phyloP scores from a whole-genome alignment of 2,329 filamentous ascomycete genomes.

The Sphaerulina populicola region DNA sequence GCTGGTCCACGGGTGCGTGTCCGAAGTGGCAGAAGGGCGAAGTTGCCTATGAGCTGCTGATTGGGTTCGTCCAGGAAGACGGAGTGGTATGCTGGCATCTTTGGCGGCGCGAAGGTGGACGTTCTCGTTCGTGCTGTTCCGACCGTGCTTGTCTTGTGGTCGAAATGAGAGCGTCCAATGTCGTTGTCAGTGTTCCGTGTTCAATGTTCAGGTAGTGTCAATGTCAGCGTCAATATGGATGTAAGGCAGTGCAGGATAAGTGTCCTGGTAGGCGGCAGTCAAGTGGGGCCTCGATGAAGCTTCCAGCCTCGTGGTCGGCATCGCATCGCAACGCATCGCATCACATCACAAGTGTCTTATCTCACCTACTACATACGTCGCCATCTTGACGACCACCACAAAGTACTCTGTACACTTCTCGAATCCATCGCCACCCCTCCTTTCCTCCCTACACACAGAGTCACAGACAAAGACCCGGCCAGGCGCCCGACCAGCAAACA shows the following conservation, averaged over 20 bases:
- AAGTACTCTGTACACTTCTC: background rate
- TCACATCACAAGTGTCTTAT: background rate
- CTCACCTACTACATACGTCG: background rate
- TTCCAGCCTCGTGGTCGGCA: too few relatives aligned
- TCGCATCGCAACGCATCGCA: background rate
- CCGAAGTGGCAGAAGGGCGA: conserved; percentile 86
- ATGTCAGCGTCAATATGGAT: too few relatives aligned
- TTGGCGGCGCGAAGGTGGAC: too few relatives aligned
- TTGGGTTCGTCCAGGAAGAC: conserved; percentile 80
- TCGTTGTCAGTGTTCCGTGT: background rate
- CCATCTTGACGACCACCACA: background rate
- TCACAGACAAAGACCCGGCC: background rate
- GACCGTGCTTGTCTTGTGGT: background rate
- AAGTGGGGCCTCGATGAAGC: too few relatives aligned
- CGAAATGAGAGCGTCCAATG: background rate
- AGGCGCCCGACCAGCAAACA: conserved; percentile 41
- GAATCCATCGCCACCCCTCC: background rate
- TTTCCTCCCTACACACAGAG: background rate
- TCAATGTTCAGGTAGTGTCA: conserved; percentile 2
- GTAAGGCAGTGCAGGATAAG: too few relatives aligned
- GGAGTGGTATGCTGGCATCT: conserved; percentile 73
- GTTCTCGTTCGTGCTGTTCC: too few relatives aligned
- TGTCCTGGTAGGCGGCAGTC: too few relatives aligned
- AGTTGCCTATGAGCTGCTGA: conserved; percentile 69
- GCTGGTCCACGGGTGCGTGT: conserved; percentile 94